Percentiles rank a stretch among this genome's conserved stretches.
Evolutionary conservation across 2,329 filamentous ascomycete species (phyloP).

Genomic region (Arthroderma uncinatum): DNA sequence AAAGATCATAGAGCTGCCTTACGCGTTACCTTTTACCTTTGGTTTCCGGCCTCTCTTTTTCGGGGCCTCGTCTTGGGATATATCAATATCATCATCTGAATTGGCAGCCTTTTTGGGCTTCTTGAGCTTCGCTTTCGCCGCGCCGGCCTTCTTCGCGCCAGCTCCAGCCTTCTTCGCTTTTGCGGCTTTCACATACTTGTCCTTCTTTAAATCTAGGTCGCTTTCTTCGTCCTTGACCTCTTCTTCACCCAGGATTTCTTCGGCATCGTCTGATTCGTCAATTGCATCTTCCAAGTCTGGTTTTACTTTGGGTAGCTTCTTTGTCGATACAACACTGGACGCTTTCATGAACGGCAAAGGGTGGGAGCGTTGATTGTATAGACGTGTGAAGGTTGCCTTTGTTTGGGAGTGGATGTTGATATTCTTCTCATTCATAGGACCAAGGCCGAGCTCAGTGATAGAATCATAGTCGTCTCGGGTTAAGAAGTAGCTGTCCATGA

Average conservation of each 20-base stretch:
- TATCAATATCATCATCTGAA: constrained; percentile 24
- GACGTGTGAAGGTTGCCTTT: constrained; percentile 79
- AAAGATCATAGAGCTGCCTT: neutral
- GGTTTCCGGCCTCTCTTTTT: constrained; percentile 33
- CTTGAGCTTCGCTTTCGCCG: constrained; percentile 18
- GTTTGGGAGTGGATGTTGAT: constrained; percentile 74
- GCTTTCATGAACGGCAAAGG: constrained; percentile 96
- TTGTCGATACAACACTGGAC: constrained; percentile 60
- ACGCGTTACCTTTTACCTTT: constrained; percentile 9
- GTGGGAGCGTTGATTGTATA: constrained; percentile 79
- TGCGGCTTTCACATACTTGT: constrained; percentile 90
- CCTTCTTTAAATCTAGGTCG: constrained; percentile 75
- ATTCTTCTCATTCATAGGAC: constrained; percentile 62
- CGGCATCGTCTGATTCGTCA: constrained; percentile 74
- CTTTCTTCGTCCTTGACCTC: constrained; percentile 53
- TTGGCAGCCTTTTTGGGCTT: constrained; percentile 26
- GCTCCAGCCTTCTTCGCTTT: constrained; percentile 52
- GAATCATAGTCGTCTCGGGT: constrained; percentile 92
- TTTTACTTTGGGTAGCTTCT: constrained; percentile 59
- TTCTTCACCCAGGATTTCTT: constrained; percentile 45
- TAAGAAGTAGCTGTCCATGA: constrained; percentile 96
- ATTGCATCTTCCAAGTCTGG: constrained; percentile 95
- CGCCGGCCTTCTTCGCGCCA: constrained; percentile 20
- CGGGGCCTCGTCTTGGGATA: constrained; percentile 41
- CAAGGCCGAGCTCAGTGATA: constrained; percentile 82